phyloP scores from a whole-genome alignment of 352 stramenopile genomes.

The Phytophthora parvispora region DNA sequence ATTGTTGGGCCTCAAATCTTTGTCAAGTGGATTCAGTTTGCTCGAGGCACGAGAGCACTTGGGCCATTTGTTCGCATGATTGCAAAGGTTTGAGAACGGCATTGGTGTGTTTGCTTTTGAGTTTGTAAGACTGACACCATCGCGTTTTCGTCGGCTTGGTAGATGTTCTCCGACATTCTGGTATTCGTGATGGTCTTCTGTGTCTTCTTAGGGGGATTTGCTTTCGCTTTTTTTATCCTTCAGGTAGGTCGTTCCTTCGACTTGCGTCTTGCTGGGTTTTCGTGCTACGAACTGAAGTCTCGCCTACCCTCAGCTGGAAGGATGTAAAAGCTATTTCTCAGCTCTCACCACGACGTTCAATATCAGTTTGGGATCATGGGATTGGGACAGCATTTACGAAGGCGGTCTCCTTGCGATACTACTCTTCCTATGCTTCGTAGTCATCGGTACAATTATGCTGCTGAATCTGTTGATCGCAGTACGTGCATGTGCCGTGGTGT shows the following conservation, averaged over 20 bases:
- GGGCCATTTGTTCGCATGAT: slow-evolving; percentile 90
- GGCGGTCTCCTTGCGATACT: slow-evolving; percentile 74
- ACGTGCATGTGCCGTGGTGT: no score
- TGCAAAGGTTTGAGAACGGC: slow-evolving; percentile 59
- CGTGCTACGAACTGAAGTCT: no score
- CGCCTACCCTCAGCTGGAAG: slow-evolving; percentile 62
- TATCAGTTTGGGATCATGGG: slow-evolving; percentile 81
- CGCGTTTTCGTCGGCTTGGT: not conserved
- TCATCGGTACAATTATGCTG: slow-evolving; percentile 88
- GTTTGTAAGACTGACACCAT: not conserved
- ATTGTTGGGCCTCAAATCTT: slow-evolving; percentile 85
- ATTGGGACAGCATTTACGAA: slow-evolving; percentile 81
- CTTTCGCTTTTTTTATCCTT: slow-evolving; percentile 87
- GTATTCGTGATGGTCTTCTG: slow-evolving; percentile 83
- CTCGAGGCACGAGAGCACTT: slow-evolving; percentile 68
- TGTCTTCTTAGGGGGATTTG: slow-evolving; percentile 79
- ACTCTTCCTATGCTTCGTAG: slow-evolving; percentile 77
- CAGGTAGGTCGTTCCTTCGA: slow-evolving; percentile 46
- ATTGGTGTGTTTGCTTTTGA: not conserved
- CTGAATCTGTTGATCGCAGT: slow-evolving; percentile 85
- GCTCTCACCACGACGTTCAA: slow-evolving; percentile 71
- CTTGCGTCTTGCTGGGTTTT: not conserved
- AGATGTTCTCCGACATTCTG: slow-evolving; percentile 88
- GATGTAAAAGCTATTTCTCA: slow-evolving; percentile 69
- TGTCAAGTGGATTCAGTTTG: slow-evolving; percentile 87